Conservation (phyloP, 345 rosid species). For the Balakata baccata region DNA sequence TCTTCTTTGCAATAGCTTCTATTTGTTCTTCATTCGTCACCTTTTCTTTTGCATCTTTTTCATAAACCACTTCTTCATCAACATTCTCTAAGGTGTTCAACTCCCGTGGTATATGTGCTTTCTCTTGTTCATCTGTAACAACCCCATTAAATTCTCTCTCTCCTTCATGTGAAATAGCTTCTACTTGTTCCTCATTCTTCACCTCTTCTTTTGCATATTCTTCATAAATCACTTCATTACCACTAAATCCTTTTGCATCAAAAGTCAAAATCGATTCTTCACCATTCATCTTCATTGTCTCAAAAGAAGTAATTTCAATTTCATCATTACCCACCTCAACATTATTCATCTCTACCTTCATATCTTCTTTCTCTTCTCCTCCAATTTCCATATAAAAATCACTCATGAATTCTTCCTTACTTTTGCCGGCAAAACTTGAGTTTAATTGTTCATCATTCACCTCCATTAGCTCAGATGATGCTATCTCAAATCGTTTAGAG, state of each 20-base stretch:
- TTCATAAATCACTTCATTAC: too few species aligned
- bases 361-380: not conserved
- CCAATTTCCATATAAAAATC: not conserved
- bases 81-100: not conserved
- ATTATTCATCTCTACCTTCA: not conserved
- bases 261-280: not conserved
- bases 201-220: too few species aligned
- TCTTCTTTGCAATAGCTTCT: conserved; percentile 8
- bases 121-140: not conserved
- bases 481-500: not conserved
- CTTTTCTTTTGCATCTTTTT: conserved; percentile 7
- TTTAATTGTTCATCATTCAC: not conserved
- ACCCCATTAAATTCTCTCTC: too few species aligned
- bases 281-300: not conserved
- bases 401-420: not conserved
- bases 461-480: not conserved
- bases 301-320: not conserved
- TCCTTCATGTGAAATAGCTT: too few species aligned
- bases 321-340: not conserved
- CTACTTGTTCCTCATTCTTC: too few species aligned
- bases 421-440: not conserved
- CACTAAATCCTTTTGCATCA: conserved; percentile 1
- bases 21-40: conserved; percentile 10
- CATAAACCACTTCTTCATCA: conserved; percentile 6
- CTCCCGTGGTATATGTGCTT: not conserved